Evolutionary conservation across 2,329 filamentous ascomycete species (phyloP).

Genomic region (Penicillium sp.): DNA sequence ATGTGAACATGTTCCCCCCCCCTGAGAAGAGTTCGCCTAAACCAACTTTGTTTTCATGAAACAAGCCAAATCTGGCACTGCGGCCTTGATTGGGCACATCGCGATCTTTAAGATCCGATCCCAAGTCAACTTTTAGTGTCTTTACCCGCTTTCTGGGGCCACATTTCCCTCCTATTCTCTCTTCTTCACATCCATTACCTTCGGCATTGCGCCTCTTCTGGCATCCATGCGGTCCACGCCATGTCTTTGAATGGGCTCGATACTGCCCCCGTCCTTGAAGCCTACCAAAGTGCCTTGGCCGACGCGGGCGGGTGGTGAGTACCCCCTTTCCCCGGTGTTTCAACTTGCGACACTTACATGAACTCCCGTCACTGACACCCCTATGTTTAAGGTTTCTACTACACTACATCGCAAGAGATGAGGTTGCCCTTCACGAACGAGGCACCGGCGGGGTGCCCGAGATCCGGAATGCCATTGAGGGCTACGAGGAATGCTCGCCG

Average conservation of each 20-base stretch:
- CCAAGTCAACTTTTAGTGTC: conserved; percentile 1
- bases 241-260: conserved; percentile 99
- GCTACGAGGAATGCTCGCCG: conserved; percentile 80
- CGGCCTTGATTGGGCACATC: conserved; percentile 10
- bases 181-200: conserved; percentile 4
- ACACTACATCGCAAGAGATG: conserved; percentile 86
- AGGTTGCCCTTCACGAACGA: conserved; percentile 72
- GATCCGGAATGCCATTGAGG: conserved; percentile 72
- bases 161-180: conserved; percentile 15
- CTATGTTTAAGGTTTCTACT: conserved; percentile 74
- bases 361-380: conserved; percentile 5
- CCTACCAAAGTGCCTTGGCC: conserved; percentile 73
- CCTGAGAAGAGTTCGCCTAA: conserved; percentile 18
- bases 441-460: conserved; percentile 83
- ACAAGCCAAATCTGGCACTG: not conserved
- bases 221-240: conserved; percentile 38
- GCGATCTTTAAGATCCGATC: conserved; percentile 10
- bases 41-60: conserved; percentile 2
- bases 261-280: conserved; percentile 74
- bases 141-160: conserved; percentile 10
- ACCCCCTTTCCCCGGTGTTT: conserved; percentile 9
- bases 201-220: conserved; percentile 8
- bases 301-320: conserved; percentile 94
- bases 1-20: conserved; percentile 15
- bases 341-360: not conserved